phyloP scores from a whole-genome alignment of 495 filamentous ascomycete species.

The Xylaria flabelliformis region DNA sequence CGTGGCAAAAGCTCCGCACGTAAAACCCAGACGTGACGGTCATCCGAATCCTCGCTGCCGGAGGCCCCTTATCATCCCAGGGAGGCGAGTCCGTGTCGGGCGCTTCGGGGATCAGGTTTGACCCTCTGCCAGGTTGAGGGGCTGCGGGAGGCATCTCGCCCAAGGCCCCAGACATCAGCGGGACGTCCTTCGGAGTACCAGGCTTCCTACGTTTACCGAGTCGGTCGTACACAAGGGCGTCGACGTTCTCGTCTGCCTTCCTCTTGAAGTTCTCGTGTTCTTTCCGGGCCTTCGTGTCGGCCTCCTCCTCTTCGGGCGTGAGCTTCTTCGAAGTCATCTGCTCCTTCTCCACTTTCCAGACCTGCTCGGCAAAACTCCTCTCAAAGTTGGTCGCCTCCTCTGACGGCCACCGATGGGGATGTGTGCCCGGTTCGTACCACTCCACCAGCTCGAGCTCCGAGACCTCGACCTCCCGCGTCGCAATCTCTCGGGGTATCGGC shows the following conservation, averaged over 20 bases:
- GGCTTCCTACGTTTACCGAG: constrained; percentile 43
- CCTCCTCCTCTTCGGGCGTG: constrained; percentile 53
- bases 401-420: constrained; percentile 73
- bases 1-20: constrained; percentile 90
- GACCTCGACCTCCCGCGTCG: constrained; percentile 78
- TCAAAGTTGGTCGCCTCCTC: constrained; percentile 75
- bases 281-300: constrained; percentile 51
- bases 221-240: constrained; percentile 51
- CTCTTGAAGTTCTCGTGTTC: constrained; percentile 55
- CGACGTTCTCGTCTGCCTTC: constrained; percentile 53
- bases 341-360: constrained; percentile 61
- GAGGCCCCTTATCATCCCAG: constrained; percentile 60
- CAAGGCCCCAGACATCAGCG: constrained; percentile 63
- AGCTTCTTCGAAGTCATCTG: constrained; percentile 49
- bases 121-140: constrained; percentile 43
- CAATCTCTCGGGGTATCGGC: constrained; percentile 80
- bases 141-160: constrained; percentile 39
- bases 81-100: constrained; percentile 43
- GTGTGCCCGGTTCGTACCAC: constrained; percentile 85
- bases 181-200: constrained; percentile 31
- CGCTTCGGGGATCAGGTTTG: constrained; percentile 43
- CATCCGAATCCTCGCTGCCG: constrained; percentile 84
- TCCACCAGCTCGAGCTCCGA: constrained; percentile 77
- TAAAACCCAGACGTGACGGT: constrained; percentile 97
- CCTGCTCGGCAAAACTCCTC: constrained; percentile 73